Conservation (phyloP, 2,329 filamentous ascomycete species). For the Fusarium sp. region DNA sequence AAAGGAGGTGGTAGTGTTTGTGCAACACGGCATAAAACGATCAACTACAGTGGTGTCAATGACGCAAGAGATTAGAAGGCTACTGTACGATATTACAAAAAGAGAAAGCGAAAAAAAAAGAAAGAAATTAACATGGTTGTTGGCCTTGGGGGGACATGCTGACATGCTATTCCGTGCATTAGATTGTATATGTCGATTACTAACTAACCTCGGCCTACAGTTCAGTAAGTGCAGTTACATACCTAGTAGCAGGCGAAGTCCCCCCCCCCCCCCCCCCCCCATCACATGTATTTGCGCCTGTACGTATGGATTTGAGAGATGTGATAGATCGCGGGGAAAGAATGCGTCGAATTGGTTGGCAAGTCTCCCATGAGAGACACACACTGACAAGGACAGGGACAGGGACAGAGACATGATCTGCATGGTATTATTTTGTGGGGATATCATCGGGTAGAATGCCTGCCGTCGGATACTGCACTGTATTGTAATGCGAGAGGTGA, state of each 20-base stretch:
- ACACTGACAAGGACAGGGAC: too few relatives aligned
- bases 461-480: not conserved
- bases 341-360: constrained; percentile 10
- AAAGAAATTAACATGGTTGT: not conserved
- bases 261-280: too few relatives aligned
- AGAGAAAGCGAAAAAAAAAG: constrained; percentile 1
- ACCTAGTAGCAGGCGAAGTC: not conserved
- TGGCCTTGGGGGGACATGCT: not conserved
- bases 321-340: constrained; percentile 31
- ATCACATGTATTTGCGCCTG: not conserved
- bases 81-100: not conserved
- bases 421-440: not conserved
- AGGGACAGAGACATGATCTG: not conserved
- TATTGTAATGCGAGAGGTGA: not conserved
- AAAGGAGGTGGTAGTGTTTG: not conserved
- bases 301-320: constrained; percentile 12
- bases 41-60: not conserved
- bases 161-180: not conserved
- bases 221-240: not conserved
- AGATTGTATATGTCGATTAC: not conserved
- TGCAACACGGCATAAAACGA: not conserved
- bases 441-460: not conserved
- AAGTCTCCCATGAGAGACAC: not conserved
- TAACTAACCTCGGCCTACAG: not conserved
- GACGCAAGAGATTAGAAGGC: not conserved